phyloP scores from a whole-genome alignment of 2,329 filamentous ascomycete species.

The Fusarium algeriense region DNA sequence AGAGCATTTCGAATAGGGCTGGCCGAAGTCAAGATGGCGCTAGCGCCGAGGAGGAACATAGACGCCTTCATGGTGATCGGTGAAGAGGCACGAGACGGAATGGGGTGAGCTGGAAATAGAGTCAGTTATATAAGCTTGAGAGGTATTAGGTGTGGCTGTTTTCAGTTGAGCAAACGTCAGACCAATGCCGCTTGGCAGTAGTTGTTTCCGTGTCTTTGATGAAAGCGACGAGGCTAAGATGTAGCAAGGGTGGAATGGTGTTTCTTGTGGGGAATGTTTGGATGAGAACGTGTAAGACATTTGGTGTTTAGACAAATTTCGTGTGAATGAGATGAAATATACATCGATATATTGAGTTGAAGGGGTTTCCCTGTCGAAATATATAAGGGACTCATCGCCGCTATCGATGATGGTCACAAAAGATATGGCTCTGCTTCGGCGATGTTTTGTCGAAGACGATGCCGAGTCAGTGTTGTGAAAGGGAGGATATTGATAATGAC shows the following conservation, averaged over 20 bases:
- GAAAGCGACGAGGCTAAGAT: conserved; percentile 36
- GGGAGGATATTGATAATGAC: conserved; percentile 31
- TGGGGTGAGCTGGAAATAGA: conserved; percentile 30
- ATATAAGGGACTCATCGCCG: conserved; percentile 2
- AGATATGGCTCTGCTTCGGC: conserved; percentile 2
- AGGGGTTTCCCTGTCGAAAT: background rate
- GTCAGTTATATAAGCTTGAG: conserved; percentile 43
- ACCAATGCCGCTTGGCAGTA: conserved; percentile 35
- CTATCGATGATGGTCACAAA: conserved; percentile 13
- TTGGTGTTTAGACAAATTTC: conserved; percentile 37
- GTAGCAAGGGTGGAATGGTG: conserved; percentile 33
- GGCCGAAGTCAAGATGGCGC: conserved; percentile 61
- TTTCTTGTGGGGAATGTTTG: conserved; percentile 42
- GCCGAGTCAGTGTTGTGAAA: conserved; percentile 20
- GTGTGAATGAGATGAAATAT: conserved; percentile 3
- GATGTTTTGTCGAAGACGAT: conserved; percentile 13
- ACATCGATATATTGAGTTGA: conserved; percentile 17
- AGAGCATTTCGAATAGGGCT: conserved; percentile 53
- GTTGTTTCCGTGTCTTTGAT: conserved; percentile 35
- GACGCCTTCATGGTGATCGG: conserved; percentile 64
- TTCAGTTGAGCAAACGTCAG: conserved; percentile 23
- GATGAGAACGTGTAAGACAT: conserved; percentile 39
- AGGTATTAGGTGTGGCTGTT: conserved; percentile 33
- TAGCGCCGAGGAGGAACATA: conserved; percentile 58
- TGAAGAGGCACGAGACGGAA: conserved; percentile 23